Conservation (phyloP, 1,284 basidiomycete species). For the Ganoderma leucocontextum region DNA sequence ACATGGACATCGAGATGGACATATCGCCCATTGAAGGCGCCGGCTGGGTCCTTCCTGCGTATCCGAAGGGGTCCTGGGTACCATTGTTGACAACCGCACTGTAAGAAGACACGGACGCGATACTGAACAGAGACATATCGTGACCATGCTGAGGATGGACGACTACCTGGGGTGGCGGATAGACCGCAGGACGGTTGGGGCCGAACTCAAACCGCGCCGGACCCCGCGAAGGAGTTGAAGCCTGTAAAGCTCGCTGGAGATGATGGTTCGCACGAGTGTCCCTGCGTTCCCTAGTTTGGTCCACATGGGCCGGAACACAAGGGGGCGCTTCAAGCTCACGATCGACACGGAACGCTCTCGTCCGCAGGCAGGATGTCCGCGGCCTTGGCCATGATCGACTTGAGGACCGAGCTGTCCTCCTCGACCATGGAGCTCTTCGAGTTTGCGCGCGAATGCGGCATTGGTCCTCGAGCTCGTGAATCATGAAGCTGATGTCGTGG, state of each 20-base stretch:
- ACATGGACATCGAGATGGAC: too few relatives aligned
- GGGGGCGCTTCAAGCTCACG: conserved; percentile 48
- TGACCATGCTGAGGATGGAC: conserved; percentile 50
- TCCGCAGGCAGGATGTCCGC: conserved; percentile 37
- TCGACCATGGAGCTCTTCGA: conserved; percentile 40
- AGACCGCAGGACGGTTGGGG: conserved; percentile 67
- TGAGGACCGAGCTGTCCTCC: conserved; percentile 64
- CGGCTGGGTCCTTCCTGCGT: too few relatives aligned
- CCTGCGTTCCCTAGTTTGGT: conserved; percentile 29
- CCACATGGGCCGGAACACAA: conserved; percentile 35
- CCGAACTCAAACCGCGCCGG: conserved; percentile 76
- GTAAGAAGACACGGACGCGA: too few relatives aligned
- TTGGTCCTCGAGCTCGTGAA: conserved; percentile 40
- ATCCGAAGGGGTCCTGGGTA: too few relatives aligned
- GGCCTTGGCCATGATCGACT: conserved; percentile 65
- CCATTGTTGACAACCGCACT: too few relatives aligned
- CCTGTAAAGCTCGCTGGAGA: conserved; percentile 73
- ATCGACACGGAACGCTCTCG: conserved; percentile 49
- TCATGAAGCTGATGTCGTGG: conserved; percentile 36
- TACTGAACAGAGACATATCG: too few relatives aligned
- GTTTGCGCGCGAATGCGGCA: conserved; percentile 46
- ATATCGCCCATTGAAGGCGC: too few relatives aligned
- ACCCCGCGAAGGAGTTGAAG: conserved; percentile 77
- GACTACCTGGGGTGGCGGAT: conserved; percentile 56
- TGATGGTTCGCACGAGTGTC: conserved; percentile 55